These are phyloP conservation scores for Tolypocladium cylindrosporum DNA, from an alignment of 2,329 filamentous ascomycete species.

Conservation along the genomic window DNA sequence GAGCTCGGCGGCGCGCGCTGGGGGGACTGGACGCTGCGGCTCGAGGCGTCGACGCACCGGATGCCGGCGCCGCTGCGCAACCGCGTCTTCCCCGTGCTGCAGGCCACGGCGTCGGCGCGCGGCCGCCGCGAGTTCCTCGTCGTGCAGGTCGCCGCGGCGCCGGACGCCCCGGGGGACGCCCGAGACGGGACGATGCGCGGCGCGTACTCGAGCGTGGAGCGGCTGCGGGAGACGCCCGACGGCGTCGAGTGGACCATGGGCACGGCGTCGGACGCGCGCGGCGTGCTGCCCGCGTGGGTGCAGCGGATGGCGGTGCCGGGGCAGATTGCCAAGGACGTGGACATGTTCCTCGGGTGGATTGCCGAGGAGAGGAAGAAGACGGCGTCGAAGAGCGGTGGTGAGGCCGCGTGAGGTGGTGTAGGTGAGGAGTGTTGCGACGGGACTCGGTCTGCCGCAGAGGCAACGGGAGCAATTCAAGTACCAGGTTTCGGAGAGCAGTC, in stretches of 20 bases:
- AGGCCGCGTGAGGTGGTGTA: neutral
- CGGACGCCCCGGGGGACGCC: slow-evolving; percentile 13
- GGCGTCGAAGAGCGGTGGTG: neutral
- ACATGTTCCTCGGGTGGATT: slow-evolving; percentile 56
- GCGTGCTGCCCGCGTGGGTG: slow-evolving; percentile 53
- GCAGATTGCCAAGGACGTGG: slow-evolving; percentile 61
- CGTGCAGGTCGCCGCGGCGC: slow-evolving; percentile 43
- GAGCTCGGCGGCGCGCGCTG: slow-evolving; percentile 29
- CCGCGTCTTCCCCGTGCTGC: slow-evolving; percentile 57
- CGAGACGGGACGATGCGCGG: slow-evolving; percentile 40
- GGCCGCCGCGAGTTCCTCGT: slow-evolving; percentile 41
- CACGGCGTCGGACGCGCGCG: slow-evolving; percentile 61
- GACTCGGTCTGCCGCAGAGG: neutral
- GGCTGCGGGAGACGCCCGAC: slow-evolving; percentile 35
- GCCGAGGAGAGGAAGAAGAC: slow-evolving; percentile 28
- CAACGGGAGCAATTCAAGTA: neutral
- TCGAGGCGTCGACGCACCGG: slow-evolving; percentile 58
- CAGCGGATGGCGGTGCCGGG: slow-evolving; percentile 55
- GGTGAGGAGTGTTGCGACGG: neutral
- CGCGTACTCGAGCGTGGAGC: slow-evolving; percentile 56
- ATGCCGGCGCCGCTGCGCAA: slow-evolving; percentile 50
- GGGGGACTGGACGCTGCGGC: slow-evolving; percentile 35
- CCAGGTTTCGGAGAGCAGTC: neutral
- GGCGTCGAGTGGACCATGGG: slow-evolving; percentile 68
- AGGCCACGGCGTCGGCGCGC: slow-evolving; percentile 41